These are phyloP conservation scores for Alternaria alternata DNA, from an alignment of 2,329 filamentous ascomycete species.

Conservation along the genomic window DNA sequence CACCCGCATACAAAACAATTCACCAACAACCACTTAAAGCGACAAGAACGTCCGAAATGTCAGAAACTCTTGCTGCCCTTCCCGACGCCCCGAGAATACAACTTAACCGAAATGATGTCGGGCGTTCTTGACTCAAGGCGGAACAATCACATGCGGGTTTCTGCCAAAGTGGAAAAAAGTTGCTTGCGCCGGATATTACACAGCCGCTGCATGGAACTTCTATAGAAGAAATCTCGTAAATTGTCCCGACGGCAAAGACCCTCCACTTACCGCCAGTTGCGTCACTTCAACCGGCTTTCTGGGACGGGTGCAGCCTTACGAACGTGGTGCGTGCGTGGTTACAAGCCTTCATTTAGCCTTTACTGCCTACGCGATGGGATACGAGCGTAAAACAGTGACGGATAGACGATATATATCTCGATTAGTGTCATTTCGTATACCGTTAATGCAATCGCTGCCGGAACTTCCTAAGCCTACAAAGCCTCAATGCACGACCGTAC, in stretches of 20 bases:
- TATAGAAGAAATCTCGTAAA: constrained; percentile 7
- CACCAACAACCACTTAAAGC: constrained; percentile 8
- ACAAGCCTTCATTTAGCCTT: constrained; percentile 24
- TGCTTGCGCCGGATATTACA: constrained; percentile 8
- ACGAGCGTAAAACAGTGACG: background rate
- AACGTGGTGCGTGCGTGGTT: constrained; percentile 10
- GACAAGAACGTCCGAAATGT: background rate
- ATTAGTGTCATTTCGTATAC: constrained; percentile 8
- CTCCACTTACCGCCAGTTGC: constrained; percentile 20
- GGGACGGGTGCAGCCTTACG: constrained; percentile 24
- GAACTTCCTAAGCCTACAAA: constrained; percentile 19
- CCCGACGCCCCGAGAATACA: constrained; percentile 14
- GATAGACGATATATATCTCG: constrained; percentile 6
- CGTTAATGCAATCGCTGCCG: constrained; percentile 10
- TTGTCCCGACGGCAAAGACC: constrained; percentile 19
- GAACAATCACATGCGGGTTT: constrained; percentile 21
- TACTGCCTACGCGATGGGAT: constrained; percentile 7
- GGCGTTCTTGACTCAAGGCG: constrained; percentile 13
- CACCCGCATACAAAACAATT: constrained; percentile 10
- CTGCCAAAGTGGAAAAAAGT: background rate
- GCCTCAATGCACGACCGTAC: background rate
- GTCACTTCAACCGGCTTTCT: constrained; percentile 21
- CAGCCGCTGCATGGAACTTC: constrained; percentile 9
- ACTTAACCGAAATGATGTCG: constrained; percentile 16
- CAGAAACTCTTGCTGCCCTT: constrained; percentile 3